Evolutionary conservation across 306 rosid genomes (phyloP).

Genomic region (Prinsepia uniflora): DNA sequence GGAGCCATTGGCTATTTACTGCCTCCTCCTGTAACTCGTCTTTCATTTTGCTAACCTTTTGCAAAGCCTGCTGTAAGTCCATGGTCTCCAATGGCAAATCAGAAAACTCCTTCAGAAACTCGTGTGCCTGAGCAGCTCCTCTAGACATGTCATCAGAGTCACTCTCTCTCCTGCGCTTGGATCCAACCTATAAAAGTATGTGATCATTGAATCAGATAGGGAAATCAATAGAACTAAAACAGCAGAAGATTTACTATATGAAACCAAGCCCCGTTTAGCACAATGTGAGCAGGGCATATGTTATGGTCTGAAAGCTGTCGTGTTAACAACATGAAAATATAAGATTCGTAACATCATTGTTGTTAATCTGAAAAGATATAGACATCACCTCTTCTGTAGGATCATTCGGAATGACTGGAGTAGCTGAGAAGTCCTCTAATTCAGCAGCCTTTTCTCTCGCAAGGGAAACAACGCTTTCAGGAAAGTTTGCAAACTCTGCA

Average conservation of each 20-base stretch:
- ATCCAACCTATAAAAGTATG: constrained; percentile 47
- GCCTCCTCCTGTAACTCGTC: constrained; percentile 75
- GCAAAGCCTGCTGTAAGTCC: constrained; percentile 61
- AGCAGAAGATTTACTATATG: not conserved
- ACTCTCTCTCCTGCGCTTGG: constrained; percentile 68
- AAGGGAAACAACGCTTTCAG: constrained; percentile 77
- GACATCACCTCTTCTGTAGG: constrained; percentile 46
- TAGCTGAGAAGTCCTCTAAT: constrained; percentile 87
- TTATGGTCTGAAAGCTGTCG: not conserved
- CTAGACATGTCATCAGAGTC: constrained; percentile 58
- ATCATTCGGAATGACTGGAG: constrained; percentile 40
- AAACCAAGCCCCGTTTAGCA: not conserved
- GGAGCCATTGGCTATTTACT: constrained; percentile 62
- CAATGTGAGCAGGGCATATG: not conserved
- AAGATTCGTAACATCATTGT: not conserved
- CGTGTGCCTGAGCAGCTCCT: constrained; percentile 70
- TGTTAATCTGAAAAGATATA: constrained; percentile 2
- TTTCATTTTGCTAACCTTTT: constrained; percentile 53
- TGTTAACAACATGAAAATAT: not conserved
- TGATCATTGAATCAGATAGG: constrained; percentile 6
- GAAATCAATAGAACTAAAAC: not conserved
- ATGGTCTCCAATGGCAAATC: constrained; percentile 66
- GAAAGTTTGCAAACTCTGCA: constrained; percentile 95
- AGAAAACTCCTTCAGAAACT: constrained; percentile 64
- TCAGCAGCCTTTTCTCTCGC: constrained; percentile 97